Percentiles rank a stretch among this genome's conserved stretches.
phyloP scores from a whole-genome alignment of 345 rosid genomes.

The Moricandia arvensis region DNA sequence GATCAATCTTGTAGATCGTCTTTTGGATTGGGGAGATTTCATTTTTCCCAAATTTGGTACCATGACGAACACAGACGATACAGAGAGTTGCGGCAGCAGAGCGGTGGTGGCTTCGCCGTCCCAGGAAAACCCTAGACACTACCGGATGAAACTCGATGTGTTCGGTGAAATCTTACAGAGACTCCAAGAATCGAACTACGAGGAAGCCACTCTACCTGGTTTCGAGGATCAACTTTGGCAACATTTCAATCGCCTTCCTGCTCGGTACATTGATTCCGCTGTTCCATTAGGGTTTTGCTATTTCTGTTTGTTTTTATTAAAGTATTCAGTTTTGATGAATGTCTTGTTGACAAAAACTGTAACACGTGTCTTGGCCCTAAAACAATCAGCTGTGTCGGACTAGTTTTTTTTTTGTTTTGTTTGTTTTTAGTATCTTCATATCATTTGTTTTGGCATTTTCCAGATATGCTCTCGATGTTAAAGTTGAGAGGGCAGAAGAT shows the following conservation, averaged over 20 bases:
- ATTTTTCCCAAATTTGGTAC: neutral
- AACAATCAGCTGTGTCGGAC: neutral
- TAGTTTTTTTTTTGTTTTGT: neutral
- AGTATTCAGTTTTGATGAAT: neutral
- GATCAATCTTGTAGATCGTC: neutral
- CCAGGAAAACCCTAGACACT: conserved; percentile 62
- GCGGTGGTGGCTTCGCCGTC: conserved; percentile 53
- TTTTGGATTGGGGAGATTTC: neutral
- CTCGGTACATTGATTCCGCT: conserved; percentile 49
- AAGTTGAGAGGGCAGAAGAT: conserved; percentile 96
- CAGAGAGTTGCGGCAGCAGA: conserved; percentile 91
- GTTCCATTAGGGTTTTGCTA: neutral
- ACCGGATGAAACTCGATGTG: conserved; percentile 84
- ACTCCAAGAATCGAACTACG: conserved; percentile 62
- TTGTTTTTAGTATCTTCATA: neutral
- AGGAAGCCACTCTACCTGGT: conserved; percentile 66
- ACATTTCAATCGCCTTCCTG: conserved; percentile 91
- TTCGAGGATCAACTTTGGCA: conserved; percentile 92
- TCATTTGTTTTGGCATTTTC: neutral
- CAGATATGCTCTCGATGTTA: conserved; percentile 92
- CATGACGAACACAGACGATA: conserved; percentile 82
- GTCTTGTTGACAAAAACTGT: too few species aligned
- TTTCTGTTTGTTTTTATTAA: neutral
- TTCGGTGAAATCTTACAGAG: conserved; percentile 74
- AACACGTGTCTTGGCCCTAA: too few species aligned